Evolutionary conservation across 257 asterid genomes (phyloP).

Genomic region (Forsythia suspensa): DNA sequence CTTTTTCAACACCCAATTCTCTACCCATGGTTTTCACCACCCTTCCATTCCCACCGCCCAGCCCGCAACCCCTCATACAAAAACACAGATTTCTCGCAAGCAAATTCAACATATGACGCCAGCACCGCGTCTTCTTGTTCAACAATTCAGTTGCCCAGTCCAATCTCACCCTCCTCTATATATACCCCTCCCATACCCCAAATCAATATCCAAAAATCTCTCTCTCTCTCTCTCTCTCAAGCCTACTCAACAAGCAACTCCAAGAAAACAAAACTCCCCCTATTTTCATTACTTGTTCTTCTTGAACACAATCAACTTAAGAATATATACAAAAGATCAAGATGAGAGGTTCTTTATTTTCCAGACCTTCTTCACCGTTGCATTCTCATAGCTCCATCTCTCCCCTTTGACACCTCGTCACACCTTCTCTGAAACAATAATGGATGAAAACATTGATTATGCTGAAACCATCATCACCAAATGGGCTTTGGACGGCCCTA

Average conservation of each 20-base stretch:
- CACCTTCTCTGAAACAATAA: conserved; percentile 49
- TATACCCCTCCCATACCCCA: not conserved
- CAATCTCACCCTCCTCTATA: not conserved
- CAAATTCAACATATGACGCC: not conserved
- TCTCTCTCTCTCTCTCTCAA: not conserved
- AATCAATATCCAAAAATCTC: not conserved
- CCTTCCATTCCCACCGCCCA: too few species aligned
- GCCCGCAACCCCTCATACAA: too few species aligned
- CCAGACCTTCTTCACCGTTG: conserved; percentile 43
- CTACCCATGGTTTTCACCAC: too few species aligned
- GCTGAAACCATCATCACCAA: conserved; percentile 46
- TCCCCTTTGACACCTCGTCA: conserved; percentile 33
- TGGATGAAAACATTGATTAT: conserved; percentile 55
- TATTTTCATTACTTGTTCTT: not conserved
- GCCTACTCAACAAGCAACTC: not conserved
- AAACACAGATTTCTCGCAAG: not conserved
- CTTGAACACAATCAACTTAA: conserved; percentile 3
- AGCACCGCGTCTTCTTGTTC: conserved; percentile 15
- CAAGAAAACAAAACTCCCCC: not conserved
- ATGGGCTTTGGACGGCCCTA: conserved; percentile 38
- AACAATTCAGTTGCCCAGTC: conserved; percentile 14
- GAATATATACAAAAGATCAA: not conserved
- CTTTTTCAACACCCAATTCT: too few species aligned
- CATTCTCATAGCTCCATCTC: conserved; percentile 22
- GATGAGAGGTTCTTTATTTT: conserved; percentile 30